Percentiles rank a stretch among this genome's conserved stretches.
Evolutionary conservation across 345 rosid species (phyloP).

Genomic region (Balakata baccata): DNA sequence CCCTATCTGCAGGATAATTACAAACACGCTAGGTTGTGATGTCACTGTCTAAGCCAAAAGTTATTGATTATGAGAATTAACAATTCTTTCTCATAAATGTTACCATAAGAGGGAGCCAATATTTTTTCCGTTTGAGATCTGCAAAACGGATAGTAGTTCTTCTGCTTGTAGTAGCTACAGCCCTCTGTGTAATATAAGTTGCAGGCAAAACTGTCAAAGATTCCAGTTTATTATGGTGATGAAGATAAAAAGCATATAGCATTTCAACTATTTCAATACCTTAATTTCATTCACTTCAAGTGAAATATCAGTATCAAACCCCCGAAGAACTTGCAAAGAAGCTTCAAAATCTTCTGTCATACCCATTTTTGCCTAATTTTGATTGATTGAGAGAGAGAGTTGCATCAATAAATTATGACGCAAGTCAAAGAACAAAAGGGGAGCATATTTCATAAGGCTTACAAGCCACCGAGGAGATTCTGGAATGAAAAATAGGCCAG

Average conservation of each 20-base stretch:
- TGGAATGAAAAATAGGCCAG: constrained; percentile 92
- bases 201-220: constrained; percentile 10
- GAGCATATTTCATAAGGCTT: constrained; percentile 24
- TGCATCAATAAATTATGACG: constrained; percentile 15
- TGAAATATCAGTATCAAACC: constrained; percentile 90
- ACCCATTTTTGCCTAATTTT: constrained; percentile 90
- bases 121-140: constrained; percentile 84
- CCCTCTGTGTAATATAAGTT: constrained; percentile 54
- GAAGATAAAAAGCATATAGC: not conserved
- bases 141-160: constrained; percentile 71
- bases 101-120: constrained; percentile 94
- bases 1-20: constrained; percentile 61
- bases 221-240: not conserved
- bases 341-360: constrained; percentile 97
- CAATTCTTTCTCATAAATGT: constrained; percentile 6
- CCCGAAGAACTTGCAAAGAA: constrained; percentile 95
- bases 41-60: not conserved
- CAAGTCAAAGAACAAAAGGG: constrained; percentile 7
- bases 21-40: constrained; percentile 2
- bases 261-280: constrained; percentile 40
- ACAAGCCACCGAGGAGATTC: constrained; percentile 99
- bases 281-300: constrained; percentile 93
- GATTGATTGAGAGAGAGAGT: constrained; percentile 3
- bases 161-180: constrained; percentile 76
- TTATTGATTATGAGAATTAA: not conserved